phyloP scores from a whole-genome alignment of 2,329 filamentous ascomycete species.

The Epichloe sylvatica region DNA sequence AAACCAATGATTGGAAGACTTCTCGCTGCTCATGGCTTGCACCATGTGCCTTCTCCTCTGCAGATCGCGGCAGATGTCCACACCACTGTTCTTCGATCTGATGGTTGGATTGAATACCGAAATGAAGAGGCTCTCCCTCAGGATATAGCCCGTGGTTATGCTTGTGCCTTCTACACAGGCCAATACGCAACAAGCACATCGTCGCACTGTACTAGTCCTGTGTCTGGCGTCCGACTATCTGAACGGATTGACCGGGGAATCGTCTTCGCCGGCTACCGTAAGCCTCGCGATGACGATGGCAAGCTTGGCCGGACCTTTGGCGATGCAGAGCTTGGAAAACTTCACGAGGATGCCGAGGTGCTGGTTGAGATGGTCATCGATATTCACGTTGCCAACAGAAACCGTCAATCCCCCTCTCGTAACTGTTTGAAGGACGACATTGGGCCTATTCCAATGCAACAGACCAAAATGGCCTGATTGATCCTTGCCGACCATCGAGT shows the following conservation, averaged over 20 bases:
- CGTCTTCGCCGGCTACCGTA: conserved; percentile 42
- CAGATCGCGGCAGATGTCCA: conserved; percentile 37
- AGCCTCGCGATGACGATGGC: conserved; percentile 26
- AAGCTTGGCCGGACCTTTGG: conserved; percentile 21
- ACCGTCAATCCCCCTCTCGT: conserved; percentile 16
- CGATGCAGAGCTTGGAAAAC: conserved; percentile 28
- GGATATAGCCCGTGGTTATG: conserved; percentile 38
- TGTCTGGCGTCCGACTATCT: conserved; percentile 12
- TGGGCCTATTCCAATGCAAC: conserved; percentile 23
- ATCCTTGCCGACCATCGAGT: no score
- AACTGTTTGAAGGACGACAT: conserved; percentile 21
- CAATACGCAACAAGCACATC: conserved; percentile 18
- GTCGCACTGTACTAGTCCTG: conserved; percentile 12
- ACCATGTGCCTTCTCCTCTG: conserved; percentile 36
- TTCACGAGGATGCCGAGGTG: conserved; percentile 36
- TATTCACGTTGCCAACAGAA: conserved; percentile 28
- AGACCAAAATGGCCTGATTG: conserved; percentile 6
- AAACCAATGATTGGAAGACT: conserved; percentile 33
- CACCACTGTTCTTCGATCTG: conserved; percentile 31
- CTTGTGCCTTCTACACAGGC: conserved; percentile 37
- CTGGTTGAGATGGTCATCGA: conserved; percentile 40
- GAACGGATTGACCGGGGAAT: conserved; percentile 34
- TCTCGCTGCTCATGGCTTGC: conserved; percentile 40
- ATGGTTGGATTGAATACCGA: conserved; percentile 40
- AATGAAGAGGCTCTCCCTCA: conserved; percentile 26